Evolutionary conservation across 108 stramenopile species (phyloP).

Genomic region (Phaeodactylum tricornutum): DNA sequence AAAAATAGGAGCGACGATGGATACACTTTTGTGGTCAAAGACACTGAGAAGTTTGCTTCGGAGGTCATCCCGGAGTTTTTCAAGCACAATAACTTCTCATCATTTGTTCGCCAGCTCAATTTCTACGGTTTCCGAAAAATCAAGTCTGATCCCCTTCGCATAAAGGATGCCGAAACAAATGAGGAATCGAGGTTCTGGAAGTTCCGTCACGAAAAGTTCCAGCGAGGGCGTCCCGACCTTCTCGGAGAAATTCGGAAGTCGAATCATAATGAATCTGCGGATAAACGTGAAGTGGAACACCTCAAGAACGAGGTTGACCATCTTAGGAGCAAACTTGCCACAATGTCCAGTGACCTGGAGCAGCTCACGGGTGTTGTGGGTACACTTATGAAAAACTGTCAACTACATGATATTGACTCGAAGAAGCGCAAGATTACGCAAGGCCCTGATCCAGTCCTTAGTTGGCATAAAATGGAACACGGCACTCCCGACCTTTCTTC

Average conservation of each 20-base stretch:
- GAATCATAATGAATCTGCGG: constrained; percentile 55
- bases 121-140: constrained; percentile 87
- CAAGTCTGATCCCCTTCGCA: constrained; percentile 57
- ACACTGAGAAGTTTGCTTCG: constrained; percentile 54
- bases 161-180: constrained; percentile 31
- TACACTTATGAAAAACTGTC: no score
- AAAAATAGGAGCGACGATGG: no score
- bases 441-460: no score
- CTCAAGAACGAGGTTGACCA: constrained; percentile 53
- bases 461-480: no score
- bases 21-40: constrained; percentile 65
- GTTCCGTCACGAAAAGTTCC: constrained; percentile 77
- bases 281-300: constrained; percentile 62
- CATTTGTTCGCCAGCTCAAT: constrained; percentile 91
- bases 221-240: constrained; percentile 61
- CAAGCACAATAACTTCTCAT: constrained; percentile 91
- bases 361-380: no score
- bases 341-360: no score
- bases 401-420: no score
- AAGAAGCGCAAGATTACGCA: no score
- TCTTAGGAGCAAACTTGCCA: constrained; percentile 23
- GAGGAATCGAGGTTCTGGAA: constrained; percentile 60
- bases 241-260: constrained; percentile 65
- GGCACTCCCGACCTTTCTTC: no score
- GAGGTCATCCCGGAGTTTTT: constrained; percentile 82